Base-by-base conservation (phyloP, 768 basidiomycete species). In the Leccinum disarticulatum region DNA sequence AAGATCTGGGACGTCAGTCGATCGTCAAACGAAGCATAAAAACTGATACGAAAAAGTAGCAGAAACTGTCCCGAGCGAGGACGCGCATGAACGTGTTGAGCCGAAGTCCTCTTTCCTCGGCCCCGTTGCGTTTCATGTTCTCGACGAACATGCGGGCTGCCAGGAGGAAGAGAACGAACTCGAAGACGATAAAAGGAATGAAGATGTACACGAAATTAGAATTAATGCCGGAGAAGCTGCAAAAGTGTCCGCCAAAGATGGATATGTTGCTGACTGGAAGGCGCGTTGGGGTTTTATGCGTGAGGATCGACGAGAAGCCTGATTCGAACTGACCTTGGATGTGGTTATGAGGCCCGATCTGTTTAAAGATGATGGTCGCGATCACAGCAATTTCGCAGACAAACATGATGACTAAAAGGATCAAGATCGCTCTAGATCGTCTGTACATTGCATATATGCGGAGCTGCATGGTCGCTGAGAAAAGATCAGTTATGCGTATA, bases 371-470 rank as follows among this genome's bases (percentile, higher is more conserved):
- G 17, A 73, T 61, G 46, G 66, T 61, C 25, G 56, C 51, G 38
- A 74, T 64, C 22, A 64, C 66, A 7, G 30, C 52, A 22, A 71
- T 64, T 51, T 73, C 73, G n/a, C 67, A 64, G 6, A 63, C 0
- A 50, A 73, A 73, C 6, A 52, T 15, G 0, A 48, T 15, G 15
- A 73, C 17, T 33, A 74, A 55, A 8, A 70, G 14, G 25, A n/a
- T 0, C 22, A 75, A 33, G 28, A 67, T 60, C 43, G 22, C 59
- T 33, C 47, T 67, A n/a, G 72, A 67, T 5, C 60, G 70, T 53
- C 57, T 60, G 61, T 73, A 73, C 70, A 75, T 64, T 5, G 73
- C 72, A 28, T 73, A 75, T 64, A 73, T 63, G 52, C 72, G 72
- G 49, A 73, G 69, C 31, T 67, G 65, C 72, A 75, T 75, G 15